These are phyloP conservation scores for Alternaria panax DNA, from an alignment of 2,329 filamentous ascomycete species.

Conservation along the genomic window DNA sequence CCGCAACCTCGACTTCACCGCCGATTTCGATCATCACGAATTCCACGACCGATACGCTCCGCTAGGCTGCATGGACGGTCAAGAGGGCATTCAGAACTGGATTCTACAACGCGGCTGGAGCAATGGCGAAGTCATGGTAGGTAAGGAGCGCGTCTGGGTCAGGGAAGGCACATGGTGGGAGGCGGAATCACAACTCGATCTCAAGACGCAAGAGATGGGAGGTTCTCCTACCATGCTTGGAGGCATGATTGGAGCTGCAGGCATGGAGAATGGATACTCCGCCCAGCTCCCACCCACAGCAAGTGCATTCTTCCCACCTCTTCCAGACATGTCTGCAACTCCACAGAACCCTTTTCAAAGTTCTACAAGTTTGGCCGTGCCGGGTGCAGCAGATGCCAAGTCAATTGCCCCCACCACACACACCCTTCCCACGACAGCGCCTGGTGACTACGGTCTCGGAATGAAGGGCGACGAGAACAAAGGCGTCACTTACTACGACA, in stretches of 20 bases:
- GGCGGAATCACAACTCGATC: conserved; percentile 92
- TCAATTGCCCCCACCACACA: conserved; percentile 66
- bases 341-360: conserved; percentile 75
- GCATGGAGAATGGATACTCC: conserved; percentile 77
- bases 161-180: conserved; percentile 97
- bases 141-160: conserved; percentile 93
- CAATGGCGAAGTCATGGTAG: conserved; percentile 93
- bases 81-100: conserved; percentile 94
- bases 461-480: conserved; percentile 76
- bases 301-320: conserved; percentile 72
- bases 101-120: conserved; percentile 95
- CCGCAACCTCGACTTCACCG: conserved; percentile 91
- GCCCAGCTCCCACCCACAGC: conserved; percentile 60
- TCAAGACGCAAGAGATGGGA: conserved; percentile 69
- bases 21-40: conserved; percentile 94
- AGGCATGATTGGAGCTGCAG: conserved; percentile 62
- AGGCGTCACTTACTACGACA: conserved; percentile 70
- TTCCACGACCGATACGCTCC: conserved; percentile 83
- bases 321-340: conserved; percentile 66
- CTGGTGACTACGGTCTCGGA: conserved; percentile 89
- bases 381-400: conserved; percentile 52
- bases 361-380: conserved; percentile 55
- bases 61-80: conserved; percentile 87
- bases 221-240: conserved; percentile 51
- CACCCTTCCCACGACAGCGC: conserved; percentile 60